Base-by-base conservation (phyloP, 2,329 filamentous ascomycete genomes). In the Chrysoporthe deuterocubensis region DNA sequence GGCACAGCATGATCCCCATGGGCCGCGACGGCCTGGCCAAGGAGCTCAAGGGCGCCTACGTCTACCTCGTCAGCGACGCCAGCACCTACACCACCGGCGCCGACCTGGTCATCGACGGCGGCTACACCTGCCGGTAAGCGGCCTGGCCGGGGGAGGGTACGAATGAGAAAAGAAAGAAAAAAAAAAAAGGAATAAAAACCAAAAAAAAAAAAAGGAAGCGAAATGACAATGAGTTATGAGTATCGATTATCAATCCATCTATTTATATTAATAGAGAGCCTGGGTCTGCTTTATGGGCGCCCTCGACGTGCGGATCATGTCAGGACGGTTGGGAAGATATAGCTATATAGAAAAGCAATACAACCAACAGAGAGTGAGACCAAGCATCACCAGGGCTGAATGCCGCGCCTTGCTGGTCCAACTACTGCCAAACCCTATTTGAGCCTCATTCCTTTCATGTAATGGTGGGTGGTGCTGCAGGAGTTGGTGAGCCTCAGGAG, bases 51-150 rank as follows among this genome's bases (percentile, higher is more conserved):
- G 90, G 89, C 11, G 90, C 90, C 26, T 94, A 91, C 76, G 82
- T 94, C 65, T 94, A 93, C 79, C 84, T 94, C 48, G 87, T 91
- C 34, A 90, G 86, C 54, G 91, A 94, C 76, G 92, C 92, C 5
- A 88, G 89, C 67, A 89, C 87, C 48, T 94, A 93, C 79, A 92
- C 89, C 4, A 94, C 92, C n/a, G 92, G 87, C 13, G 82, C 86
- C 4, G 90, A 92, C 75, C 82, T 93, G 46, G 80, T 92, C 69
- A 87, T 92, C 67, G 91, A 93, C 76, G 91, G 91, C 72, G 90
- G 90, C 60, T 92, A 92, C 79, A 82, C 80, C 71, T 74, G 77
- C 73, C 81, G 82, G 69, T 85, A 78, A 71, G 73, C 7, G 21
- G 40, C 8, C 13, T 8, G 11, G 4, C 7, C 40, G 40, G 13